These are phyloP conservation scores for Tarenaya hassleriana DNA, from an alignment of 345 rosid genomes.

Conservation along the genomic window DNA sequence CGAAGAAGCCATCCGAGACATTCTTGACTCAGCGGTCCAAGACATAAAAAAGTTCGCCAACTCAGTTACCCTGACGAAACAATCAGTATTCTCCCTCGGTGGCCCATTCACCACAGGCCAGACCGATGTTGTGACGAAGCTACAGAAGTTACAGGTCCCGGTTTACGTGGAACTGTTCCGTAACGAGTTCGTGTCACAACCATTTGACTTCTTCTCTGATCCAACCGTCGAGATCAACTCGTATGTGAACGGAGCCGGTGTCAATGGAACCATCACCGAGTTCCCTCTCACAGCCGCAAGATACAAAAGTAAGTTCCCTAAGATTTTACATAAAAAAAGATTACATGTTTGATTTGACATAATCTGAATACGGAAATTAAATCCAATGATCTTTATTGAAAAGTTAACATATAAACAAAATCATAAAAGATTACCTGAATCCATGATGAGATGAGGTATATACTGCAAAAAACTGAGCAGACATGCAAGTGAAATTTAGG, in stretches of 20 bases:
- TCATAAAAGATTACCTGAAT: too few species aligned
- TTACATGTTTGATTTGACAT: too few species aligned
- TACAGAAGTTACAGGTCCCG: conserved; percentile 42
- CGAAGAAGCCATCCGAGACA: conserved; percentile 58
- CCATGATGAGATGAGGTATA: too few species aligned
- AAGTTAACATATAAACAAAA: too few species aligned
- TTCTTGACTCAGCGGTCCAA: conserved; percentile 34
- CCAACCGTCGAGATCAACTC: conserved; percentile 72
- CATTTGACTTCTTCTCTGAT: conserved; percentile 85
- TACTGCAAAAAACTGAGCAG: too few species aligned
- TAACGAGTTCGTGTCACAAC: conserved; percentile 84
- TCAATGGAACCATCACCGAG: conserved; percentile 74
- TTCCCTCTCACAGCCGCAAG: conserved; percentile 68
- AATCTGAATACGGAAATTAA: too few species aligned
- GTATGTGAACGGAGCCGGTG: conserved; percentile 14
- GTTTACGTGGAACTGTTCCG: conserved; percentile 64
- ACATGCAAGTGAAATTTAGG: too few species aligned
- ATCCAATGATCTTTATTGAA: too few species aligned
- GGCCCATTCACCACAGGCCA: conserved; percentile 22
- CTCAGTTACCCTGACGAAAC: conserved; percentile 52
- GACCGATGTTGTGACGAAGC: conserved; percentile 45
- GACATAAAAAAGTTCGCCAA: conserved; percentile 65
- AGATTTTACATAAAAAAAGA: too few species aligned
- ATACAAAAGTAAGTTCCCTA: conserved; percentile 59
- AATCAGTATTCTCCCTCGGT: conserved; percentile 40